Evolutionary conservation across 805 yeast genomes (phyloP), one percentile per base, ranked within the genome.

Genomic region (Kodamaea sagamina): DNA sequence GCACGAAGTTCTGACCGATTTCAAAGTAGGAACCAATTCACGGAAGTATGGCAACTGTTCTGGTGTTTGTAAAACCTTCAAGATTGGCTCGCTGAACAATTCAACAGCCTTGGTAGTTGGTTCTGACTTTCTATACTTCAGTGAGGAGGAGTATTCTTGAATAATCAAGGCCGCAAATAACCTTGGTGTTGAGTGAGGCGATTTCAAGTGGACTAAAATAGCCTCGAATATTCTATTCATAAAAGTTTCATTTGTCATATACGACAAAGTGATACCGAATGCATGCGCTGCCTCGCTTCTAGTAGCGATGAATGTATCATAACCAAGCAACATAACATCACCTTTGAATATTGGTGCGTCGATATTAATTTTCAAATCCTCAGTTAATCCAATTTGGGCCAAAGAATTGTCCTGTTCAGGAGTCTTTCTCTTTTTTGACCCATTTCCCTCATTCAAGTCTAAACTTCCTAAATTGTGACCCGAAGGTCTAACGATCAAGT

Each of bases 311-410:
- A 93, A 78, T 1, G 79, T 79, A 21, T 87, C 90, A 36, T 74
- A 64, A 0, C 96, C 96, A 25, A 93, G 81, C 19, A 93, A 70
- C 42, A 89, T 81, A 12, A 93, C 85, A 64, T 93, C 99, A 55
- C 99, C 99, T 35, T 81, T 78, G 46, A 86, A 79, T 62, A 93
- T 84, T 4, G 98, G 97, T 3, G 95, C 86, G 65, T 93, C 99
- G 46, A 93, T 90, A 59, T 92, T 89, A 40, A 89, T 84, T 46
- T 78, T 78, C 43, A 80, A 74, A 39, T 76, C 84, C 27, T 75
- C 84, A 3, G 77, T 68, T 21, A 42, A 42, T 2, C 44, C 44
- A 2, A 67, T 56, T 2, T 84, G 85, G 10, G 79, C 78, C 28
- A 54, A 63, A 10, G 49, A 32, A 36, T 53, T 54, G 47, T 21